Evolutionary conservation across 129 eudicot genomes (phyloP), one percentile per base, ranked within the genome.

Genomic region (Smallanthus sonchifolius): DNA sequence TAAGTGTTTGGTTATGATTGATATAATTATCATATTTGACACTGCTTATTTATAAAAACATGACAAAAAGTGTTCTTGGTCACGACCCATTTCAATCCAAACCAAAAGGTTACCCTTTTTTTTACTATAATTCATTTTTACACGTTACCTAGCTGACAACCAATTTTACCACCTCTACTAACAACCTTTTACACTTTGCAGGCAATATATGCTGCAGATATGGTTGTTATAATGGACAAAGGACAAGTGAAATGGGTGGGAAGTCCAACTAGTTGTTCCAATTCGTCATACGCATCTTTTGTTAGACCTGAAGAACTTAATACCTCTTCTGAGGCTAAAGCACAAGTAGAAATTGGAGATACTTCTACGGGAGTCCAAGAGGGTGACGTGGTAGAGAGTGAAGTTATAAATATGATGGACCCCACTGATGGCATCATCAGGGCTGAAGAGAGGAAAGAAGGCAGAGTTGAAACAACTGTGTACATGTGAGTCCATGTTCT

Each of bases 131-230:
- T 49, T 24, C 39, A 7, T 49, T 49, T 44, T 68, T 47, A 54
- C 75, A 30, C 4, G 7, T 38, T 24, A 72, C 37, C 20, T 13
- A 37, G 57, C 49, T 4, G 59, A 36, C 15, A 7, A n/a, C 4
- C 64, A 40, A 30, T 74, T 48, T 35, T 35, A 13, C 19, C 17
- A 37, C 73, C 57, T 24, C 14, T 14, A 40, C 67, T 75, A 48
- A 61, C 67, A 48, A 28, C 45, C 38, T 82, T 72, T 39, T 69
- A 56, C 70, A 37, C 65, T 67, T 68, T 55, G 57, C 87, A 93
- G 98, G 98, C 98, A 70, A 86, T 93, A 84, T 73, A 76, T 24
- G 75, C 88, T 72, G 92, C 98, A 60, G 96, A 93, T 83, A 69
- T 88, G 47, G 83, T 93, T 63, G 83, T 93, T 75, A 73, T 90